Percentiles rank a stretch among this genome's conserved stretches.
phyloP scores from a whole-genome alignment of 2,329 filamentous ascomycete species.

The Lachnum nothofagi region DNA sequence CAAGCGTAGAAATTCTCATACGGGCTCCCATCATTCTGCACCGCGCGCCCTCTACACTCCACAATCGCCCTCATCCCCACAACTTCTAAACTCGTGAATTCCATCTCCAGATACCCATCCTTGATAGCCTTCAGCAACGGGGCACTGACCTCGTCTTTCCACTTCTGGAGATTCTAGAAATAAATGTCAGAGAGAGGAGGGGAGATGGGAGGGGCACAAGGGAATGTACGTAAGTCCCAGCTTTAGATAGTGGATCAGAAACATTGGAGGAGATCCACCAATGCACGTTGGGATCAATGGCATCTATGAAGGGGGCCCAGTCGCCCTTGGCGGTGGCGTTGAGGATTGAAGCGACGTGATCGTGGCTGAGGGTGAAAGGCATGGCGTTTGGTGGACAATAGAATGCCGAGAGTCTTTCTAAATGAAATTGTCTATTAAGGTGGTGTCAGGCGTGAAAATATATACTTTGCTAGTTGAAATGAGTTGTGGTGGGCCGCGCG shows the following conservation, averaged over 20 bases:
- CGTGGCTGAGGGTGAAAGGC: not conserved
- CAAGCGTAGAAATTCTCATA: not conserved
- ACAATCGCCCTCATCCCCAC: not conserved
- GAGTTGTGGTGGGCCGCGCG: too few species aligned
- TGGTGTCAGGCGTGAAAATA: too few species aligned
- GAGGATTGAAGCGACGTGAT: not conserved
- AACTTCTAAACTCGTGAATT: not conserved
- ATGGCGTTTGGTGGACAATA: too few species aligned
- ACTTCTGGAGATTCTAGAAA: not conserved
- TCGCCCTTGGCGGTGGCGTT: not conserved
- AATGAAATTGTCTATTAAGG: too few species aligned
- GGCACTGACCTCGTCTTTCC: not conserved
- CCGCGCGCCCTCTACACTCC: not conserved
- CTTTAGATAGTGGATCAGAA: not conserved
- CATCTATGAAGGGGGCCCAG: not conserved
- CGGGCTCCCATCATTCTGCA: not conserved
- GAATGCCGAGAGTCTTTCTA: too few species aligned
- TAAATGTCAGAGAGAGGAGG: not conserved
- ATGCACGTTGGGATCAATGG: not conserved
- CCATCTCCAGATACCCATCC: not conserved
- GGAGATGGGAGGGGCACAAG: not conserved
- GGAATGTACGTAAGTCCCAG: not conserved
- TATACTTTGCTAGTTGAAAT: too few species aligned
- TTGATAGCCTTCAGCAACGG: not conserved
- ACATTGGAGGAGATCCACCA: not conserved